Evolutionary conservation across 1,284 basidiomycete genomes (phyloP).

Genomic region (Microbotryum saponariae): DNA sequence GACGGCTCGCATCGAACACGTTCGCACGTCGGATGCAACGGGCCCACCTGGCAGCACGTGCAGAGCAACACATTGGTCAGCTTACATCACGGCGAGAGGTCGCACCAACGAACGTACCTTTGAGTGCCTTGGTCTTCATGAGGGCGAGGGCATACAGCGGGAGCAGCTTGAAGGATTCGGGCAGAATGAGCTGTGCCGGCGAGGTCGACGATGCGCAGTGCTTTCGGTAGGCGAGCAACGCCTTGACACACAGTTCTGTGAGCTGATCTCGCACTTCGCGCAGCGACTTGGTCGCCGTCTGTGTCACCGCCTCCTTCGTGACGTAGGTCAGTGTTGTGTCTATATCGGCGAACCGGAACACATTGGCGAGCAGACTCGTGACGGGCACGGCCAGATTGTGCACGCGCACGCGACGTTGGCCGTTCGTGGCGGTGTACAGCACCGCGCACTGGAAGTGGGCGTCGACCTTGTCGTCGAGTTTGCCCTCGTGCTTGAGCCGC

Average conservation of each 20-base stretch:
- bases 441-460: constrained; percentile 85
- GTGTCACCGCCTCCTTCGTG: constrained; percentile 72
- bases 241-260: constrained; percentile 73
- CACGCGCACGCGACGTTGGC: constrained; percentile 75
- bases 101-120: constrained; percentile 51
- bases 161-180: constrained; percentile 84
- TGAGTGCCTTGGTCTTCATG: constrained; percentile 83
- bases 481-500: constrained; percentile 54
- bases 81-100: background rate
- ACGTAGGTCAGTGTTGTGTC: constrained; percentile 71
- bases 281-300: constrained; percentile 57
- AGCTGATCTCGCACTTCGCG: constrained; percentile 72
- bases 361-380: constrained; percentile 74
- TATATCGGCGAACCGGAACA: constrained; percentile 88
- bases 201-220: constrained; percentile 81
- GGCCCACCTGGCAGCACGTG: constrained; percentile 29
- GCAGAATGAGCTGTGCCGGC: constrained; percentile 78
- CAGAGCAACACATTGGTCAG: background rate
- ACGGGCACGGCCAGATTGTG: constrained; percentile 79
- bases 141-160: constrained; percentile 78
- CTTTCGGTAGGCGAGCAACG: constrained; percentile 79
- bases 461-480: constrained; percentile 65
- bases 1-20: constrained; percentile 72
- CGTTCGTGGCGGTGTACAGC: constrained; percentile 72
- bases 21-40: constrained; percentile 87